Evolutionary conservation across 352 stramenopile genomes (phyloP).

Genomic region (Pythium volutum): DNA sequence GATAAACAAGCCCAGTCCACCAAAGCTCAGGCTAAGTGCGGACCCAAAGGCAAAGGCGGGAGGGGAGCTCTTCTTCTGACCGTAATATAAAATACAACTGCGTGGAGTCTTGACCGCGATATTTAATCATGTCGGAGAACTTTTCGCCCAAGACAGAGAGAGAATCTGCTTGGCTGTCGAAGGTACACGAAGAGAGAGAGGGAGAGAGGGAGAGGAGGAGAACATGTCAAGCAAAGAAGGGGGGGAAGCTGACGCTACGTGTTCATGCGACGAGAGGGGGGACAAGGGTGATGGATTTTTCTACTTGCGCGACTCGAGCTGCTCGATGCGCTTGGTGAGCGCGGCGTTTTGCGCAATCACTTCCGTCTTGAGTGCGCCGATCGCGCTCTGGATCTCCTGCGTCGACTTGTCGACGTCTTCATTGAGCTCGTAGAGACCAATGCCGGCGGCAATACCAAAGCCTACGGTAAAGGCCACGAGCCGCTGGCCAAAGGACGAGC

Average conservation of each 20-base stretch:
- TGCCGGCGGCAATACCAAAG: constrained; percentile 54
- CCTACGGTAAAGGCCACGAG: constrained; percentile 68
- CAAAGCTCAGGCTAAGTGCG: constrained; percentile 22
- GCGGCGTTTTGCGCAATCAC: constrained; percentile 64
- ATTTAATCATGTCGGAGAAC: not conserved
- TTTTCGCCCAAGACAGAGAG: not conserved
- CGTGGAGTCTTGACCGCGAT: not conserved
- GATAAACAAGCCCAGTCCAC: constrained; percentile 10
- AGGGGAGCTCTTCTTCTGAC: constrained; percentile 13
- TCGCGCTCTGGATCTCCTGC: constrained; percentile 62
- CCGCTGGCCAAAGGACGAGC: constrained; percentile 72
- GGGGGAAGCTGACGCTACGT: not conserved
- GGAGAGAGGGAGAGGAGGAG: not conserved
- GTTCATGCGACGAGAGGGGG: not conserved
- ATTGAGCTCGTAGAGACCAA: constrained; percentile 67
- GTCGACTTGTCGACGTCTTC: constrained; percentile 74
- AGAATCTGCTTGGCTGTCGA: not conserved
- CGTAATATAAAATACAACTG: not conserved
- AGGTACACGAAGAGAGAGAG: too few relatives aligned
- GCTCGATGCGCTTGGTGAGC: constrained; percentile 71
- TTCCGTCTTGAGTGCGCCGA: constrained; percentile 63
- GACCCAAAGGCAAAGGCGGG: not conserved
- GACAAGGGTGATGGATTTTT: not conserved
- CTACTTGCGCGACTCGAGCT: constrained; percentile 70
- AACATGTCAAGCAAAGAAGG: not conserved